phyloP scores from a whole-genome alignment of 148 eudicot genomes.

The Cornus kousa region DNA sequence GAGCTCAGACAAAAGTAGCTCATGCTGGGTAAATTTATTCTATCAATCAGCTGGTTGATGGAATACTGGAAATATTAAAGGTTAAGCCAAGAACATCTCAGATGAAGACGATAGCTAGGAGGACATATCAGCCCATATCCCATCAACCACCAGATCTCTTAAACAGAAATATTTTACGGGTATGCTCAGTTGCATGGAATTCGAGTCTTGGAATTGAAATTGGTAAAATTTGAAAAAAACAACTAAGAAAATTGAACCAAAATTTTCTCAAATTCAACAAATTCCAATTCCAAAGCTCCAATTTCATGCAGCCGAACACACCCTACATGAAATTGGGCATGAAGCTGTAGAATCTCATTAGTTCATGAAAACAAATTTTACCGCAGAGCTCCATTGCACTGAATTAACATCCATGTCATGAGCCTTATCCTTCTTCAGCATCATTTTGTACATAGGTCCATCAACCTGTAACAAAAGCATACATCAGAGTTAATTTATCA shows the following conservation, averaged over 20 bases:
- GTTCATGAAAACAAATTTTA: neutral
- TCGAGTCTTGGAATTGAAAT: no score
- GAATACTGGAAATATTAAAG: no score
- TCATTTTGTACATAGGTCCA: conserved; percentile 30
- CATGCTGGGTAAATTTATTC: neutral
- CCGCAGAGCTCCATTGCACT: conserved; percentile 31
- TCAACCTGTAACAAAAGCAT: conserved; percentile 22
- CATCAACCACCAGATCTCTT: neutral
- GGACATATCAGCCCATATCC: neutral
- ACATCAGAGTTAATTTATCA: neutral
- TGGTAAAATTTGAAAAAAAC: no score
- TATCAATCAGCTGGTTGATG: neutral
- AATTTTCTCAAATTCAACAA: no score
- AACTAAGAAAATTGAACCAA: no score
- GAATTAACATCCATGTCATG: conserved; percentile 38
- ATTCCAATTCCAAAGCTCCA: no score
- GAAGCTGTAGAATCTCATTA: neutral
- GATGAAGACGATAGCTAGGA: neutral
- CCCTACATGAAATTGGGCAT: neutral
- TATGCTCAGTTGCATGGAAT: no score
- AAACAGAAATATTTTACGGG: neutral
- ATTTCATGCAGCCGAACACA: neutral
- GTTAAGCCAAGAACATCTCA: neutral
- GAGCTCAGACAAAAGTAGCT: neutral
- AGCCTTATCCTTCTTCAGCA: conserved; percentile 36